Base-by-base conservation (phyloP, 805 yeast species). In the Lachancea kluyveri region DNA sequence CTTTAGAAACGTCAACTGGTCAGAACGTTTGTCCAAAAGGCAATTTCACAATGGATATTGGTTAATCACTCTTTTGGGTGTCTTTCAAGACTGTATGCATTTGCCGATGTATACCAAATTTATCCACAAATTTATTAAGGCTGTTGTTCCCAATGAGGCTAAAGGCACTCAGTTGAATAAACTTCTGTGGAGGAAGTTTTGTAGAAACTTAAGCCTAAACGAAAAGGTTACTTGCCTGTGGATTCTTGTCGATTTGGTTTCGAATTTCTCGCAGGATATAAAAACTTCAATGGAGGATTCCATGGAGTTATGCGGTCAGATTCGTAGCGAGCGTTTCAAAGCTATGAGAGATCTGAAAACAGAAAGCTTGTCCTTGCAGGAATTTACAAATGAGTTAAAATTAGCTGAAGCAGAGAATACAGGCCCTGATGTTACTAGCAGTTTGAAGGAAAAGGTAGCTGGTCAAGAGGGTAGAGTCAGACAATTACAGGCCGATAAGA, bases 41-140 rank as follows among this genome's bases (percentile, higher is more conserved):
- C 72, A 72, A 41, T 92, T 83, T 54, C 75, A 70, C 45, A 87
- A 85, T 46, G 94, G 95, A 4, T 76, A 75, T 33, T 90, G 96
- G 96, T 79, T 85, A 45, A 68, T 80, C 24, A 71, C 81, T 25
- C 55, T 88, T 25, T 54, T 87, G 29, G 95, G 95, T 19, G 64
- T 87, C 3, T 65, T 88, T 5, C 54, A 56, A 30, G 62, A 57
- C 28, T 48, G 57, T 30, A 40, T 39, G 21, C 50, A 50, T 24
- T 33, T 58, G 7, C 52, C 55, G 4, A 42, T 44, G 24, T 55
- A 56, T 28, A 40, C 48, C n/a, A 30, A 37, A 2, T 42, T 47
- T 17, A 24, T 73, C 76, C 13, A 63, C 67, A 29, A 74, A 75
- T 65, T 66, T 13, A 74, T 80, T 28, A 60, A 57, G 5, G 64